A percentile compares a stretch with the other conserved stretches of the same genome.
Conservation (phyloP, 176 grass and related monocot genomes). For the Carex myosuroides region DNA sequence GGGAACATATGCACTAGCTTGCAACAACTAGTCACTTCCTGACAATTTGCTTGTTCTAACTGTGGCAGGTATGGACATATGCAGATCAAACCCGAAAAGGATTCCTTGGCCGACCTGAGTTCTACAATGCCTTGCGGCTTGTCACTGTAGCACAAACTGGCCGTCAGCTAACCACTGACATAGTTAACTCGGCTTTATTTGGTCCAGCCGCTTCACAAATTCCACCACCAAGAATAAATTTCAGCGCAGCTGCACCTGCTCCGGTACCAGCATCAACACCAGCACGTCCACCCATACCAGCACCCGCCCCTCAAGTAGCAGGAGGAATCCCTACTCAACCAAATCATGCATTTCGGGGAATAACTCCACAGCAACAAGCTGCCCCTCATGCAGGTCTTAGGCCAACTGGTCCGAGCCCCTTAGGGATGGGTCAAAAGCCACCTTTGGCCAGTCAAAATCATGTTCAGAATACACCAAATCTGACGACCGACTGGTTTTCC, state of each 20-base stretch:
- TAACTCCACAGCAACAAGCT: constrained; percentile 37
- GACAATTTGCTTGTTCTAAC: neutral
- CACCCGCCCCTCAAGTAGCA: constrained; percentile 29
- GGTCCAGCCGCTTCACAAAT: constrained; percentile 79
- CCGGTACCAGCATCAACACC: constrained; percentile 13
- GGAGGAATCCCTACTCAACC: constrained; percentile 37
- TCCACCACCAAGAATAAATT: constrained; percentile 71
- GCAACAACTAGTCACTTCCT: neutral
- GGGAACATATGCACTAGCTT: neutral
- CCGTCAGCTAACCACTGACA: constrained; percentile 67
- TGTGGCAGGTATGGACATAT: constrained; percentile 69
- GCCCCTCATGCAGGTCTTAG: constrained; percentile 29
- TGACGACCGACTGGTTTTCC: constrained; percentile 87
- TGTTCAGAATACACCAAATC: constrained; percentile 34
- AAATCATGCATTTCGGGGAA: constrained; percentile 35
- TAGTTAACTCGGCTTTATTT: constrained; percentile 71
- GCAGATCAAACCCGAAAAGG: constrained; percentile 80
- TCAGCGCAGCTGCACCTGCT: constrained; percentile 21
- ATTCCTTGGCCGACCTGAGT: constrained; percentile 83
- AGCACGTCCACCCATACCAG: neutral
- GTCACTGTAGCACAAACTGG: constrained; percentile 86
- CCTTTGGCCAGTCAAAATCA: constrained; percentile 32
- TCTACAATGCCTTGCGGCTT: constrained; percentile 76
- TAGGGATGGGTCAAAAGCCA: constrained; percentile 38
- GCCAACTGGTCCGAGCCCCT: constrained; percentile 22